A percentile compares a stretch with the other conserved stretches of the same genome.
Evolutionary conservation across 768 basidiomycete species (phyloP).

Genomic region (Lyophyllum semitale): DNA sequence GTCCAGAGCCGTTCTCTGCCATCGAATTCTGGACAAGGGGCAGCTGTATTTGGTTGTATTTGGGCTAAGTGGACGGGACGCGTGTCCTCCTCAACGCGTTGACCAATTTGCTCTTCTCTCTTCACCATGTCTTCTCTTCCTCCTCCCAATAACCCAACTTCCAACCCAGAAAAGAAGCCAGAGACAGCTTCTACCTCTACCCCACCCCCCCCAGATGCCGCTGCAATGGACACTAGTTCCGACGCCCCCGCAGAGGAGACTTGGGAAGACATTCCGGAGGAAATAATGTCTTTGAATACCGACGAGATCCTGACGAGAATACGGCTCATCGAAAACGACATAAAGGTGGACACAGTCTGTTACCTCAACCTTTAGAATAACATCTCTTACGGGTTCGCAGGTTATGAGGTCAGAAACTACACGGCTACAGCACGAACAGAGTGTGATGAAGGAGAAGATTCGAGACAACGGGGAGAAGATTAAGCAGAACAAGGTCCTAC

Average conservation of each 20-base stretch:
- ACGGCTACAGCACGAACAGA: conserved; percentile 91
- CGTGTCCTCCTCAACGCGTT: conserved; percentile 39
- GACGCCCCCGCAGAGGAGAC: conserved; percentile 74
- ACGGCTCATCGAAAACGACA: conserved; percentile 94
- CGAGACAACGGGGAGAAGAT: conserved; percentile 98
- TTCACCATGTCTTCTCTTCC: conserved; percentile 59
- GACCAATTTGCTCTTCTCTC: conserved; percentile 16
- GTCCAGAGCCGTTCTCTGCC: conserved; percentile 39
- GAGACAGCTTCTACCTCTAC: conserved; percentile 38
- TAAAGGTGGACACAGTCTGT: conserved; percentile 61
- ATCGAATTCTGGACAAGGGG: conserved; percentile 22
- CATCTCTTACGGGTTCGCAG: conserved; percentile 40
- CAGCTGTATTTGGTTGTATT: conserved; percentile 30
- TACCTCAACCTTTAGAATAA: background rate
- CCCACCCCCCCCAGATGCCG: conserved; percentile 28
- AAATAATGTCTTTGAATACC: conserved; percentile 73
- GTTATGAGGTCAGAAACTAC: conserved; percentile 96
- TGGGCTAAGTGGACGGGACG: conserved; percentile 28
- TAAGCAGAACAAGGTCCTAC: conserved; percentile 98
- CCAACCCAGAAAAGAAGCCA: conserved; percentile 55
- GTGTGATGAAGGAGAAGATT: conserved; percentile 97
- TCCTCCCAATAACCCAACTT: conserved; percentile 51
- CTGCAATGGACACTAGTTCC: conserved; percentile 75
- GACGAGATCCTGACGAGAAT: conserved; percentile 90
- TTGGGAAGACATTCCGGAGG: conserved; percentile 91